Evolutionary conservation across 768 basidiomycete genomes (phyloP), one percentile per base, ranked within the genome.

Genomic region (Leucocoprinus leucothites): DNA sequence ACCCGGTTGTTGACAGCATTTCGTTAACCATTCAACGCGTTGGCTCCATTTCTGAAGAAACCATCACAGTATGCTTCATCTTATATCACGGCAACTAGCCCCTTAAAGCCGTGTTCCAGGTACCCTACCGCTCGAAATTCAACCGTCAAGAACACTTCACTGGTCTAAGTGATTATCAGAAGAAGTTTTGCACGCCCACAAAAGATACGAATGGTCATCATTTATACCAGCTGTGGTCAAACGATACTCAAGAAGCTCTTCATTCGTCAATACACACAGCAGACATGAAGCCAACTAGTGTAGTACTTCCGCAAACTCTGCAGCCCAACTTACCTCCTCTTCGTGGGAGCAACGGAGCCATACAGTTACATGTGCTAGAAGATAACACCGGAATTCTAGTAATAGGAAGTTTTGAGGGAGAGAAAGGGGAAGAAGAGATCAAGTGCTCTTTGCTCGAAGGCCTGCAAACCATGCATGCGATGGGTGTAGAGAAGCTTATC

Each of bases 101-200:
- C 25, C 51, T 51, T 38, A 57, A 53, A 38, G 25, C 22, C 24
- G 18, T 24, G 31, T 8, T 48, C 7, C 43, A 84, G 82, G 65
- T 85, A 50, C 82, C 84, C 11, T 85, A 82, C 64, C 79, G 80
- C 35, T 82, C 82, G 3, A 75, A 80, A 40, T 73, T 84, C 57
- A 75, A 14, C 13, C 13, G 52, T 19, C 36, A 35, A 6, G 44
- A 53, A 11, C 34, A 46, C 19, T 53, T 38, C 35, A 53, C 5
- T 35, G 6, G n/a, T 11, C 3, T 5, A 5, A 25, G 44, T 25
- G 52, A 53, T 38, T 46, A 53, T 36, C 31, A 53, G 28, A 53
- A 18, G 16, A 47, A 46, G 22, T 53, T 43, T 18, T 46, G 43
- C 19, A 53, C 24, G 26, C 34, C 43, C 13, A 71, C 69, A 7